phyloP scores from a whole-genome alignment of 805 yeast genomes.

The Tetrapisispora namnaoensis region DNA sequence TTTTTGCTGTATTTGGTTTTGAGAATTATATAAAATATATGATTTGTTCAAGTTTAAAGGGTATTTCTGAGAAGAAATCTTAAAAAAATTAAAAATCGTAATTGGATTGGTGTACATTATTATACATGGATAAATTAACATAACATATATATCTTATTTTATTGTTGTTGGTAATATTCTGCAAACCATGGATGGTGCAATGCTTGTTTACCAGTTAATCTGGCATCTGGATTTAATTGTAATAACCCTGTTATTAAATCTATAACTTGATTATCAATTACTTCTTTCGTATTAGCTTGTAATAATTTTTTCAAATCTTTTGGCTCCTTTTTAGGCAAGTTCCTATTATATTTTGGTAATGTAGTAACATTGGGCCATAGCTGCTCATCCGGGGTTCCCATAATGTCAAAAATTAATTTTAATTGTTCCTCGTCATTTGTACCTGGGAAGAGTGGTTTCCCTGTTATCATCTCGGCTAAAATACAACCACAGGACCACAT shows the following conservation, averaged over 20 bases:
- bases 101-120: not conserved
- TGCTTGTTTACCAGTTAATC: constrained; percentile 45
- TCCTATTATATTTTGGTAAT: constrained; percentile 86
- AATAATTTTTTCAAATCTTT: constrained; percentile 43
- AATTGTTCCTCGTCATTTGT: constrained; percentile 97
- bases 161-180: constrained; percentile 23
- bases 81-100: not conserved
- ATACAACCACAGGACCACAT: constrained; percentile 99
- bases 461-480: constrained; percentile 94
- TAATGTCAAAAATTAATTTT: constrained; percentile 78
- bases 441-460: constrained; percentile 93
- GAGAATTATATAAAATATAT: too few species aligned
- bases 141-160: not conserved
- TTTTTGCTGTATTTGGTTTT: too few species aligned
- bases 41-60: too few species aligned
- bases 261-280: constrained; percentile 22
- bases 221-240: constrained; percentile 43
- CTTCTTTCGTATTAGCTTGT: constrained; percentile 21
- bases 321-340: constrained; percentile 84
- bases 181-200: constrained; percentile 36
- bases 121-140: not conserved
- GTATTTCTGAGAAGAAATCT: not conserved
- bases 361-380: constrained; percentile 90
- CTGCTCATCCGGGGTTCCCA: constrained; percentile 92
- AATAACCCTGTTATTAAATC: constrained; percentile 31